Evolutionary conservation across 371 early-diverging fungal genomes (phyloP).

Genomic region (Apophysomyces sp.): DNA sequence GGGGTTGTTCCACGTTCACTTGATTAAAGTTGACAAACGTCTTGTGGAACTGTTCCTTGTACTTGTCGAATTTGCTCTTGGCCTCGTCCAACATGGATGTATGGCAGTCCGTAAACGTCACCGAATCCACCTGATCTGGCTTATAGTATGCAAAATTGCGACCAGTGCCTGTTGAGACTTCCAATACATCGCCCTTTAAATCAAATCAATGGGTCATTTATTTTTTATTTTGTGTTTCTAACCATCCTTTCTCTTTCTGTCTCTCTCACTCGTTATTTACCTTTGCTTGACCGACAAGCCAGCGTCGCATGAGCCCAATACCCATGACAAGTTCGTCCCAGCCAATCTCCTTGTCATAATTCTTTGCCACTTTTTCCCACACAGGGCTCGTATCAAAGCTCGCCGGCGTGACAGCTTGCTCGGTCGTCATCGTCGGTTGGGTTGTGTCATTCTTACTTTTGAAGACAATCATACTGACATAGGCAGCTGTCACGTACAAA

Average conservation of each 20-base stretch:
- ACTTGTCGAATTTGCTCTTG: conserved; percentile 36
- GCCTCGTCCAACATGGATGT: conserved; percentile 62
- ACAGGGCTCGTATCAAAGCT: conserved; percentile 44
- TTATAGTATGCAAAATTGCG: conserved; percentile 68
- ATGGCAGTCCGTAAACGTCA: conserved; percentile 63
- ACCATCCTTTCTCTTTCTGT: not conserved
- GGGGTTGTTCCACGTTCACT: conserved; percentile 31
- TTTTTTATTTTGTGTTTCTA: too few relatives aligned
- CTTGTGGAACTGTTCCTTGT: conserved; percentile 36
- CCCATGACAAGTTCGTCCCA: conserved; percentile 74
- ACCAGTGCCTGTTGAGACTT: conserved; percentile 73
- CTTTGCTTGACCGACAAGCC: conserved; percentile 53
- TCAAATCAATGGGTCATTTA: not conserved
- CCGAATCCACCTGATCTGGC: conserved; percentile 28
- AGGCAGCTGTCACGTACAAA: conserved; percentile 44
- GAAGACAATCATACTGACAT: conserved; percentile 49
- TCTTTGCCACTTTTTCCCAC: conserved; percentile 50
- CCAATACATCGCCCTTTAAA: conserved; percentile 56
- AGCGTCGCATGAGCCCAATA: conserved; percentile 51
- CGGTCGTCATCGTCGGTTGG: conserved; percentile 2
- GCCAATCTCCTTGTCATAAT: conserved; percentile 63
- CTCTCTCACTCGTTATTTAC: conserved; percentile 9
- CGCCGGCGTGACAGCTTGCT: conserved; percentile 20
- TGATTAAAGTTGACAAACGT: conserved; percentile 28
- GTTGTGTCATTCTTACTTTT: conserved; percentile 39